Evolutionary conservation across 345 rosid genomes (phyloP), one percentile per base, ranked within the genome.

Genomic region (Chamaenerion angustifolium): DNA sequence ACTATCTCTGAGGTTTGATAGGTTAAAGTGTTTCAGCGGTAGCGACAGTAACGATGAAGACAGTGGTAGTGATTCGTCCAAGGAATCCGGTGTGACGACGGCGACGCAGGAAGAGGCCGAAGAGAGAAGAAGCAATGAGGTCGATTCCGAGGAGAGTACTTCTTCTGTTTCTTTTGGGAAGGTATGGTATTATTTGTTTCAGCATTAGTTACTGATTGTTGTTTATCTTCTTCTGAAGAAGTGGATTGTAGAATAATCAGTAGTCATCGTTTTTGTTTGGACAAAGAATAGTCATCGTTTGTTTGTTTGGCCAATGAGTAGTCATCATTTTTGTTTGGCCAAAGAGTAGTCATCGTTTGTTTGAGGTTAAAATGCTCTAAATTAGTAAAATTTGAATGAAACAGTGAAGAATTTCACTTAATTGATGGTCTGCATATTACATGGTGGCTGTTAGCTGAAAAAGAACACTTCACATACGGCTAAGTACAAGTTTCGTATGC

Each of bases 111-210:
- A 74, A 41, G 66, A 63, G 5, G 77, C 64, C 1, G 71, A 75
- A 41, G 65, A 47, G 53, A 71, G 52, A 21, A 48, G 49, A 41
- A 41, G 49, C 56, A 59, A 50, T 51, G 77, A 77, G 62, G 67
- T 75, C 12, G 62, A 65, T 58, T 59, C 77, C 15, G 82, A 77
- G 41, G 62, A 83, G 54, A 48, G 62, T 4, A 47, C 67, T 49
- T 2, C 78, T 63, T 52, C 77, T 18, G 71, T 68, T 68, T 73
- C 89, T 56, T 71, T 82, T 46, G 56, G 62, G 82, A 71, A 52
- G 41, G 17, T 12, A 14, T 27, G 35, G 2, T 17, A 21, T 7
- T 50, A 8, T 35, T 3, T n/a, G 8, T 49, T 49, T 40, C 8
- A 48, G 12, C n/a, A 11, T 19, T 48, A 19, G 12, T 14, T 48